Evolutionary conservation across 2,329 filamentous ascomycete genomes (phyloP), one percentile per base, ranked within the genome.

Genomic region (Amphichorda felina): DNA sequence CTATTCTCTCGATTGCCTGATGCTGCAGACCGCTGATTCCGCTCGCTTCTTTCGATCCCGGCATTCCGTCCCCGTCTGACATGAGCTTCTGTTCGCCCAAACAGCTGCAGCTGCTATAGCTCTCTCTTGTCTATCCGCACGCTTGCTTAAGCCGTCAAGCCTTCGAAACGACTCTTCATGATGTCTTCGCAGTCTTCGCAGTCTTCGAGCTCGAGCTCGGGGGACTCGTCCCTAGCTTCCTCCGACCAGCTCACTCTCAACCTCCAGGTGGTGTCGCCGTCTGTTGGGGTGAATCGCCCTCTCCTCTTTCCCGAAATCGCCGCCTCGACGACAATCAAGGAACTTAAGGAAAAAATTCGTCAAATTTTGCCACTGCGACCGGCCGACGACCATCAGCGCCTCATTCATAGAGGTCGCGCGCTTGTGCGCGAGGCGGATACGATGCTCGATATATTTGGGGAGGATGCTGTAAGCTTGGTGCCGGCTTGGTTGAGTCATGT

Each of bases 381-480:
- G 4, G 45, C 61, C 13, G 63, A 74, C 40, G 64, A 72, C 24
- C 61, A 67, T 24, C 72, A 79, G 49, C 63, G 75, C 29, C 54
- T 80, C 39, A 79, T 80, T 26, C 67, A 79, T 45, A 62, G 69
- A 29, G 75, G 75, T 1, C 67, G 72, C 25, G 60, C 75, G 32
- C 55, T 79, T 33, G 50, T 60, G 21, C 64, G 64, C 34, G 72
- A 77, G 26, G 54, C 56, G 9, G 70, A 75, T 38, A 75, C 66
- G 13, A 57, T 80, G 55, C 48, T 64, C 17, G 65, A 73, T 26
- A 54, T 79, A 3, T 72, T 79, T 47, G 72, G 74, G 3, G 56
- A 64, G 38, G 66, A 73, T 40, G 54, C 60, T 36, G 71, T 75
- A 59, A 43, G n/a, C n/a, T n/a, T n/a, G n/a, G n/a, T 16, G 4